These are phyloP conservation scores for Capsella bursapastoris DNA, from an alignment of 345 rosid genomes.

Conservation along the genomic window DNA sequence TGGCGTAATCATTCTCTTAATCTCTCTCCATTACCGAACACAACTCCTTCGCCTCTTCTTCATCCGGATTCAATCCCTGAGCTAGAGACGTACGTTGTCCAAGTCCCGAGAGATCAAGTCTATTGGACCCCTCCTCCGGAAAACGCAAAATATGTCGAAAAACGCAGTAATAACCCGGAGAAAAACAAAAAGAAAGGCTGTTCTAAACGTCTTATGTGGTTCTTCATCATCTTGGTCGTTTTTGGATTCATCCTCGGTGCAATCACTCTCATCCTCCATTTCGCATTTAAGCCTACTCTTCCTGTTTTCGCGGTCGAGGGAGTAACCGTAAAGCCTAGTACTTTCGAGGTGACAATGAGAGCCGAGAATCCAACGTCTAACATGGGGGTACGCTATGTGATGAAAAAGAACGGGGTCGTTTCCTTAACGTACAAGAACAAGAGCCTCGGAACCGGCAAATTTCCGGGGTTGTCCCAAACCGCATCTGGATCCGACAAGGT, in stretches of 20 bases:
- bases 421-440: conserved; percentile 47
- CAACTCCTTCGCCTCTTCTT: conserved; percentile 32
- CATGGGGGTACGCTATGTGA: conserved; percentile 45
- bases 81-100: conserved; percentile 57
- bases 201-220: conserved; percentile 36
- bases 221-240: conserved; percentile 33
- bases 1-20: conserved; percentile 43
- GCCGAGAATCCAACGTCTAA: conserved; percentile 50
- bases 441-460: conserved; percentile 49
- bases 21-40: conserved; percentile 14
- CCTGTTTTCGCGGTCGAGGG: conserved; percentile 28
- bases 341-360: conserved; percentile 37
- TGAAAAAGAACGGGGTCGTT: conserved; percentile 21
- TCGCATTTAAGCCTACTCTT: conserved; percentile 31
- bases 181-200: conserved; percentile 11
- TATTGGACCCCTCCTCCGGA: conserved; percentile 67
- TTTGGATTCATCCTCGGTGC: conserved; percentile 36
- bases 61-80: conserved; percentile 25
- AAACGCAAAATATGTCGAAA: conserved; percentile 54
- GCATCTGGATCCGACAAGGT: conserved; percentile 28
- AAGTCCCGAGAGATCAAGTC: conserved; percentile 71
- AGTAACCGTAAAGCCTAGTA: conserved; percentile 12
- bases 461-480: conserved; percentile 42
- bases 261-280: conserved; percentile 6
- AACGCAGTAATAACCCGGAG: conserved; percentile 40